phyloP scores from a whole-genome alignment of 2,329 filamentous ascomycete genomes.

The Pseudocercospora fuligena region DNA sequence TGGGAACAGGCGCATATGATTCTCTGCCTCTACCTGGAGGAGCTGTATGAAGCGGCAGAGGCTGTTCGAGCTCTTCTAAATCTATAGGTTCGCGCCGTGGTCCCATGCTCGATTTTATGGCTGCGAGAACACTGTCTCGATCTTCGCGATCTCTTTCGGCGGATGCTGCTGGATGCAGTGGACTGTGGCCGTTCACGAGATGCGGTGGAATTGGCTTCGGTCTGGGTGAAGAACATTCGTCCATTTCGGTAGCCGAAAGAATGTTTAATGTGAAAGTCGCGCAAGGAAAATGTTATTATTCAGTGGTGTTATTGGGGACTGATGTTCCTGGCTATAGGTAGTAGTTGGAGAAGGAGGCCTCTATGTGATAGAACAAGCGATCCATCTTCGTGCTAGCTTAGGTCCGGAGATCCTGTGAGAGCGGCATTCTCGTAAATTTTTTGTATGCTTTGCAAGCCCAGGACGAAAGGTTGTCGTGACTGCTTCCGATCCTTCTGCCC shows the following conservation, averaged over 20 bases:
- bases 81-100: constrained; percentile 52
- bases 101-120: constrained; percentile 63
- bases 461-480: neutral
- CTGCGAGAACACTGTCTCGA: constrained; percentile 61
- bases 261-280: constrained; percentile 2
- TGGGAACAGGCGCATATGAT: constrained; percentile 12
- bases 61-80: constrained; percentile 43
- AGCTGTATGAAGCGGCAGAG: constrained; percentile 13
- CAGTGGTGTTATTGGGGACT: neutral
- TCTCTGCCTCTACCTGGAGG: constrained; percentile 15
- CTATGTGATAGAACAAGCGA: constrained; percentile 43
- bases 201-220: constrained; percentile 61
- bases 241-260: constrained; percentile 44
- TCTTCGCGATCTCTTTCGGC: constrained; percentile 57
- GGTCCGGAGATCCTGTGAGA: neutral
- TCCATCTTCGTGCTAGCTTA: constrained; percentile 33
- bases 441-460: neutral
- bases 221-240: constrained; percentile 42
- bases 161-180: constrained; percentile 51
- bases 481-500: neutral
- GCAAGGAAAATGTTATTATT: neutral
- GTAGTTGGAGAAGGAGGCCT: constrained; percentile 42
- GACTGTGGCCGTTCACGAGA: constrained; percentile 61
- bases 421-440: constrained; percentile 4
- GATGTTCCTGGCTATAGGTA: constrained; percentile 33